Evolutionary conservation across 257 asterid species (phyloP).

Genomic region (Solanum appendiculatum): DNA sequence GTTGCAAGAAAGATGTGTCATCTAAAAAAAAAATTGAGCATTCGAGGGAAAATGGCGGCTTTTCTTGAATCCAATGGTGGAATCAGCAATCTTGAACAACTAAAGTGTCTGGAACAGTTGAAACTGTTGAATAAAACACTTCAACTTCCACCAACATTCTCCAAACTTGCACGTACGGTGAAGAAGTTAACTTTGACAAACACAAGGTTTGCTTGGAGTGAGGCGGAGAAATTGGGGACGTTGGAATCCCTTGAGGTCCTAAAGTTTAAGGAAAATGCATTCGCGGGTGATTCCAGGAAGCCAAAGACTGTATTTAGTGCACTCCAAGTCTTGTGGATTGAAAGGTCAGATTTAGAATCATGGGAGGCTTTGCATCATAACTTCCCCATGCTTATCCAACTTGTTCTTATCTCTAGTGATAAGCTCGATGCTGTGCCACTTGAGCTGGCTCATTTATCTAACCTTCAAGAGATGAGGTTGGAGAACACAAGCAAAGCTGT

Average conservation of each 20-base stretch:
- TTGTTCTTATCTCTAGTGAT: not conserved
- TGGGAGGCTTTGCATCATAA: not conserved
- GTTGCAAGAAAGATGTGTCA: slow-evolving; percentile 41
- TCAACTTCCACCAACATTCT: slow-evolving; percentile 22
- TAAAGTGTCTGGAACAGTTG: slow-evolving; percentile 33
- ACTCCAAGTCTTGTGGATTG: not conserved
- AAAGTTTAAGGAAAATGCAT: slow-evolving; percentile 16
- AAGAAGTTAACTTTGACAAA: slow-evolving; percentile 42
- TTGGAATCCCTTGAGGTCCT: slow-evolving; percentile 38
- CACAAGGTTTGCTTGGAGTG: slow-evolving; percentile 38
- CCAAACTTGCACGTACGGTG: slow-evolving; percentile 32
- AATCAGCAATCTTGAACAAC: slow-evolving; percentile 26
- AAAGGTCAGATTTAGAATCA: not conserved
- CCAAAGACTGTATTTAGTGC: not conserved
- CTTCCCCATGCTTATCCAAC: not conserved
- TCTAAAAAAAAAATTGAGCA: slow-evolving; percentile 33
- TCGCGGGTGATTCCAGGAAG: not conserved
- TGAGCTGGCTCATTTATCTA: not conserved
- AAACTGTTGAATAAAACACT: slow-evolving; percentile 15
- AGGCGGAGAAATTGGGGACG: slow-evolving; percentile 32
- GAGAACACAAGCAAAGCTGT: too few relatives aligned
- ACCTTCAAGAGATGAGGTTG: not conserved
- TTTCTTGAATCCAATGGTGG: slow-evolving; percentile 16
- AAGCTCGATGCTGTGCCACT: not conserved
- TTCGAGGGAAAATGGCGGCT: slow-evolving; percentile 36